Evolutionary conservation across 2,329 filamentous ascomycete genomes (phyloP).

Genomic region (Apiospora malaysiana): DNA sequence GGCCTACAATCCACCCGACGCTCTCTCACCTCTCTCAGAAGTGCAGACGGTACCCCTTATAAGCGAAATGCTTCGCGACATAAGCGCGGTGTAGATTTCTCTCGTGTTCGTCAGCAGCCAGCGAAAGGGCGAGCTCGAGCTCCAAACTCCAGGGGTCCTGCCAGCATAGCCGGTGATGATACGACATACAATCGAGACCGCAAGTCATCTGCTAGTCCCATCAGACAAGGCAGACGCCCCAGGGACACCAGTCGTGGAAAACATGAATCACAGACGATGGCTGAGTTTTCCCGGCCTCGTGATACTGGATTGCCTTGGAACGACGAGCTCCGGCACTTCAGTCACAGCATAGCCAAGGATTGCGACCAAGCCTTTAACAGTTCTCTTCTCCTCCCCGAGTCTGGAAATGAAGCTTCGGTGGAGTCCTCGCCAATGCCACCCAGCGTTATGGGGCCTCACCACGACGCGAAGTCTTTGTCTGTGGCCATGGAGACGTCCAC

Average conservation of each 20-base stretch:
- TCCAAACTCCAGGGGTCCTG: conserved; percentile 29
- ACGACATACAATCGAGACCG: conserved; percentile 34
- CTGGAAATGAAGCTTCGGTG: conserved; percentile 8
- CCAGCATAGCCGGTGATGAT: conserved; percentile 38
- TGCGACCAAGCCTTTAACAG: conserved; percentile 93
- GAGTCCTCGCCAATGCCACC: not conserved
- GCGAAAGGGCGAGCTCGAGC: conserved; percentile 27
- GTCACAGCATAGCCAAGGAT: conserved; percentile 83
- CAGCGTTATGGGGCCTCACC: not conserved
- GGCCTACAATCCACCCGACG: conserved; percentile 43
- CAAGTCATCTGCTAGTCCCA: conserved; percentile 31
- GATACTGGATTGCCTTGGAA: conserved; percentile 49
- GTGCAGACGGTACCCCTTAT: conserved; percentile 47
- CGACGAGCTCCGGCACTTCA: conserved; percentile 84
- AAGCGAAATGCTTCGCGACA: conserved; percentile 51
- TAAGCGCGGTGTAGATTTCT: conserved; percentile 62
- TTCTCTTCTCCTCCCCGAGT: conserved; percentile 46
- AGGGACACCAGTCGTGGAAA: conserved; percentile 25
- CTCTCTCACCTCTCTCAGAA: conserved; percentile 59
- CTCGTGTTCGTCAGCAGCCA: conserved; percentile 50
- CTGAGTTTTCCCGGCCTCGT: conserved; percentile 30
- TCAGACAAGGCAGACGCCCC: conserved; percentile 28
- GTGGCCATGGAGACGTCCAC: conserved; percentile 28
- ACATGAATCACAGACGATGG: conserved; percentile 32
- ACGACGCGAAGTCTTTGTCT: conserved; percentile 21